Conservation (phyloP, 768 basidiomycete genomes). For the Tulasnella calospora region DNA sequence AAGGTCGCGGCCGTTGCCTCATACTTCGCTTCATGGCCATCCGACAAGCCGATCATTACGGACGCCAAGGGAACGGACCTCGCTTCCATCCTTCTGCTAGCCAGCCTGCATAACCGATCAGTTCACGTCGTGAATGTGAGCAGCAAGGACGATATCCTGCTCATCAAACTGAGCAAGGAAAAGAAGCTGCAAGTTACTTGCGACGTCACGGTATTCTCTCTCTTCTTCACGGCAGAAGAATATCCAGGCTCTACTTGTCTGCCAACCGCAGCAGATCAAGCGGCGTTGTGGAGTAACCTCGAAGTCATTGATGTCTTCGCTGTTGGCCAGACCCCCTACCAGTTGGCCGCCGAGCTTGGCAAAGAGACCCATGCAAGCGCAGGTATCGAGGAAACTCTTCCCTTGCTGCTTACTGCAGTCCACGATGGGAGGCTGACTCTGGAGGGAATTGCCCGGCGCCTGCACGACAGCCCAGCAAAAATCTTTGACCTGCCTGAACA, state of each 20-base stretch:
- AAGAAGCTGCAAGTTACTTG: conserved; percentile 93
- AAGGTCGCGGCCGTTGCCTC: conserved; percentile 72
- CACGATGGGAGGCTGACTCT: conserved; percentile 71
- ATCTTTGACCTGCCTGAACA: conserved; percentile 92
- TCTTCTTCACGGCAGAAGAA: conserved; percentile 79
- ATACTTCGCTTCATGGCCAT: conserved; percentile 87
- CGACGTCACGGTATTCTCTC: conserved; percentile 85
- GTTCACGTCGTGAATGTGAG: conserved; percentile 90
- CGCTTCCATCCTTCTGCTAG: conserved; percentile 86
- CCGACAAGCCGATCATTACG: conserved; percentile 88
- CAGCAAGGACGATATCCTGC: conserved; percentile 74
- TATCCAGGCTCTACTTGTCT: conserved; percentile 62
- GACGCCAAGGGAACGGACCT: conserved; percentile 89
- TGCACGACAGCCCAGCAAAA: conserved; percentile 86
- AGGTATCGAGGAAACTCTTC: conserved; percentile 82
- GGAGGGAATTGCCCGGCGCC: conserved; percentile 71
- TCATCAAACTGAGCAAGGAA: conserved; percentile 92
- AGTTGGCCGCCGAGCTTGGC: conserved; percentile 58
- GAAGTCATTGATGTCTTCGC: conserved; percentile 86
- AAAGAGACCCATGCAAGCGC: conserved; percentile 61
- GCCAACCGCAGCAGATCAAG: conserved; percentile 72
- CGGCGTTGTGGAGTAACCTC: conserved; percentile 78
- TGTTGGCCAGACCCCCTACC: conserved; percentile 77
- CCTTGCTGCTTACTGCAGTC: conserved; percentile 82
- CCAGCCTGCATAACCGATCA: conserved; percentile 83